These are phyloP conservation scores for Alisma plantagoaquatica DNA, from an alignment of 106 monocot genomes.

Conservation along the genomic window DNA sequence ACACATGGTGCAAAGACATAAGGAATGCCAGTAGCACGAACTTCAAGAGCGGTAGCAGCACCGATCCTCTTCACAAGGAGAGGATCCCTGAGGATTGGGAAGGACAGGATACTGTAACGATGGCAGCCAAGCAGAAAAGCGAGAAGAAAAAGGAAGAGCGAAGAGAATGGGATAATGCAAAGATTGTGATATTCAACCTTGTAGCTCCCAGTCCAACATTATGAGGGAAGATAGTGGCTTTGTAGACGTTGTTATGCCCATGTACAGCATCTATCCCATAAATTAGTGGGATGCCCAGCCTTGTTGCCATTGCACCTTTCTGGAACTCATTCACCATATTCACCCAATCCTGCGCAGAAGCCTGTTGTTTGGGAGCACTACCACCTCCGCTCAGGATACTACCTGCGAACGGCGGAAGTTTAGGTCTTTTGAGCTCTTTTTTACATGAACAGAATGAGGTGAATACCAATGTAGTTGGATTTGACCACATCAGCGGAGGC, in stretches of 20 bases:
- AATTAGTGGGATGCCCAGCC: constrained; percentile 73
- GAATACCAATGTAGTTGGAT: constrained; percentile 23
- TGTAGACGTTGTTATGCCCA: constrained; percentile 72
- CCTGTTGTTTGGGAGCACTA: constrained; percentile 36
- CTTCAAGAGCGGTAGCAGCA: constrained; percentile 36
- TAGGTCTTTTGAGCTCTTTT: background rate
- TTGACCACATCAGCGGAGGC: constrained; percentile 31
- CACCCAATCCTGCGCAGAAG: constrained; percentile 42
- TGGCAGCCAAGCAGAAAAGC: no score
- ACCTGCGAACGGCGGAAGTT: constrained; percentile 24
- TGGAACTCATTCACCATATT: constrained; percentile 58
- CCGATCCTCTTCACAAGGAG: constrained; percentile 40
- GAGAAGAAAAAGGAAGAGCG: no score
- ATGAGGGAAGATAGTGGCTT: constrained; percentile 76
- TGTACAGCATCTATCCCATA: constrained; percentile 86
- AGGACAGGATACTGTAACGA: no score
- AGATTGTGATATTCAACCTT: no score
- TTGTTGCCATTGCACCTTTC: constrained; percentile 47
- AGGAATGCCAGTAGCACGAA: constrained; percentile 39
- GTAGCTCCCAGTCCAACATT: constrained; percentile 77
- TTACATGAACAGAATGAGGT: background rate
- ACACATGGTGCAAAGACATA: constrained; percentile 42
- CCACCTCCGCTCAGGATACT: constrained; percentile 78
- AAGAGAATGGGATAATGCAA: no score
- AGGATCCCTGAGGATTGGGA: constrained; percentile 44